Base-by-base conservation (phyloP, 1,139 yeast species). In the Pneumocystis jirovecii region DNA sequence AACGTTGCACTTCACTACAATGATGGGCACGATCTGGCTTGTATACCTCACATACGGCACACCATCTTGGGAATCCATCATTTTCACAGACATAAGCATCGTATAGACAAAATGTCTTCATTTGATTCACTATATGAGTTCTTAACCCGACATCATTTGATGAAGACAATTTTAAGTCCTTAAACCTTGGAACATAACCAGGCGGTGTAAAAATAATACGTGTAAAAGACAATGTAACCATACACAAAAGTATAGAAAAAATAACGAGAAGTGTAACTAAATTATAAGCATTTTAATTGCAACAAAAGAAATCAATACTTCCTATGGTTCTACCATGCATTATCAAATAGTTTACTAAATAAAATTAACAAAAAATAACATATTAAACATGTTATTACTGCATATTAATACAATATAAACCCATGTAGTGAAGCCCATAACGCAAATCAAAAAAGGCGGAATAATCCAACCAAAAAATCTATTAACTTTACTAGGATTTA, bases 21-120 rank as follows among this genome's bases (percentile, higher is more conserved):
- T 93, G 98, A 72, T 93, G 98, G 39, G 78, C 73, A 65, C 97
- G 78, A 72, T 89, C 96, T 0, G 97, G 97, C 73, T 93, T 93
- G 84, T 93, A 84, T 8, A 81, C 83, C 63, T 80, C 75, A 75
- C 98, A 93, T 67, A 83, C 83, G 45, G 82, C 79, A 73, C 97
- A 88, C 73, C 81, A 83, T 63, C 87, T 76, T 67, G 81, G 81
- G 59, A 78, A 79, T 65, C 82, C 84, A 70, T 74, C 73, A n/a
- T 74, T 72, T 60, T 75, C 79, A 61, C 79, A 76, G 64, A 72
- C 64, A 66, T 74, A 78, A 1, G 71, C 71, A 50, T 50, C 57
- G 21, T 50, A 50, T 50, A 50, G 34, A 50, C 34, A 50, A 50
- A 50, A 50, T 50, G 57, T 50, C 25, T 17, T 50, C 57, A 50